These are phyloP conservation scores for Volvox reticuliferus DNA, from an alignment of 139 green algal genomes.

Conservation along the genomic window DNA sequence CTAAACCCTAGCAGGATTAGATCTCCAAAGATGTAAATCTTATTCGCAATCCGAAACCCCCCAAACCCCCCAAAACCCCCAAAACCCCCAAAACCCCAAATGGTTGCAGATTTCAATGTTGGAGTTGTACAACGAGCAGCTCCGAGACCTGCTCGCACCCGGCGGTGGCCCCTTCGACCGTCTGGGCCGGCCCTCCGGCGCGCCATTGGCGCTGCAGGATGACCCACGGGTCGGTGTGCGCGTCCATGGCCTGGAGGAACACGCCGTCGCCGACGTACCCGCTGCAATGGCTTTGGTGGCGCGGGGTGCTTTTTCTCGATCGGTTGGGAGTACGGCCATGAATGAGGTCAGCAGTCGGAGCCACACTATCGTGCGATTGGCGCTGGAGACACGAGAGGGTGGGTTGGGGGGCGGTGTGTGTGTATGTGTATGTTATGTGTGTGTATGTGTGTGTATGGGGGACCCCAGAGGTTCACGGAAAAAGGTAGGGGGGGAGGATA, in stretches of 20 bases:
- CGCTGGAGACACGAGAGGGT: constrained; percentile 38
- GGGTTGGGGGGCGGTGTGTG: not conserved
- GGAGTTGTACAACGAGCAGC: constrained; percentile 83
- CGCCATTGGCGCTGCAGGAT: constrained; percentile 15
- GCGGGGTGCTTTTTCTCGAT: constrained; percentile 3
- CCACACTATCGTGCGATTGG: constrained; percentile 67
- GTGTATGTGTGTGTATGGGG: no score
- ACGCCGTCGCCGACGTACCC: not conserved
- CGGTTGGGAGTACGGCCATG: constrained; percentile 50
- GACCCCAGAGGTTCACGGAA: no score
- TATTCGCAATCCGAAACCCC: no score
- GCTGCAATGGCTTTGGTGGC: constrained; percentile 41
- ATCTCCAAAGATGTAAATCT: no score
- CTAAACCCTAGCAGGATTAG: no score
- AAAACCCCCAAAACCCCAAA: not conserved
- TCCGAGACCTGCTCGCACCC: constrained; percentile 61
- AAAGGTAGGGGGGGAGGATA: no score
- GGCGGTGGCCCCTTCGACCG: not conserved
- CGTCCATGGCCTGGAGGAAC: constrained; percentile 10
- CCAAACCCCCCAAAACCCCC: not conserved
- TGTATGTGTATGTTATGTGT: no score
- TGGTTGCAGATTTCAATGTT: constrained; percentile 67
- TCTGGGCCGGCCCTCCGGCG: not conserved
- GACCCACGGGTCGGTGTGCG: constrained; percentile 32
- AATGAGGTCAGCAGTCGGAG: constrained; percentile 62